These are phyloP conservation scores for Citropsis articulata DNA, from an alignment of 345 rosid genomes.

Conservation along the genomic window DNA sequence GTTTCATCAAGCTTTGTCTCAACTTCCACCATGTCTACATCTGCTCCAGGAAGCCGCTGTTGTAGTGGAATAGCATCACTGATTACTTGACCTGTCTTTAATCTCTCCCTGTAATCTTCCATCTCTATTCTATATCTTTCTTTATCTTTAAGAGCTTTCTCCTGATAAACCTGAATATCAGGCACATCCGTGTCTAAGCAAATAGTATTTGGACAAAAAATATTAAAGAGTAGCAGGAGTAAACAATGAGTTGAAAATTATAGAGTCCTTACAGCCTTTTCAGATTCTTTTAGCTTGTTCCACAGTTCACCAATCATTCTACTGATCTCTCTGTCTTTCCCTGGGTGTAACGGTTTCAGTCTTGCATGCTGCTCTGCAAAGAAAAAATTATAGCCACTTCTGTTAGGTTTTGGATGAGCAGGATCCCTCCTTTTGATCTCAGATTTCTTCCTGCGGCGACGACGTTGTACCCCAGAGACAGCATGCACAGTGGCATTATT, in stretches of 20 bases:
- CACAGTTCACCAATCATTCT: slow-evolving; percentile 93
- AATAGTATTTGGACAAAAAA: background rate
- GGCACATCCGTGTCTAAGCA: background rate
- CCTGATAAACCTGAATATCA: slow-evolving; percentile 61
- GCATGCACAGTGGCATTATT: slow-evolving; percentile 23
- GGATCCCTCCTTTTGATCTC: slow-evolving; percentile 96
- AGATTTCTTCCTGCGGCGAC: slow-evolving; percentile 80
- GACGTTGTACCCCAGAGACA: slow-evolving; percentile 51
- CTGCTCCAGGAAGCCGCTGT: slow-evolving; percentile 58
- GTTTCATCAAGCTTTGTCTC: slow-evolving; percentile 48
- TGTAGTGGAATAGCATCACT: slow-evolving; percentile 71
- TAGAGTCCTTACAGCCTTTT: slow-evolving; percentile 50
- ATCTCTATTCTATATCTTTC: slow-evolving; percentile 85
- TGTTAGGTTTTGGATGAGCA: slow-evolving; percentile 85
- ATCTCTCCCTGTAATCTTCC: slow-evolving; percentile 78
- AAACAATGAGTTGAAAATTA: background rate
- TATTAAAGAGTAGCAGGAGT: background rate
- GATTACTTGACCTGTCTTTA: slow-evolving; percentile 51
- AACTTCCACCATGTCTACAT: slow-evolving; percentile 44
- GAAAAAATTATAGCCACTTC: slow-evolving; percentile 96
- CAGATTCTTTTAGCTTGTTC: slow-evolving; percentile 67
- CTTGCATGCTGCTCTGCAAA: slow-evolving; percentile 94
- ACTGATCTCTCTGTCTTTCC: slow-evolving; percentile 92
- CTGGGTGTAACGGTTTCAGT: slow-evolving; percentile 87
- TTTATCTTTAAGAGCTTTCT: slow-evolving; percentile 76